Conservation (phyloP, 1,139 yeast species). For the Barnettozyma hawaiiensis region DNA sequence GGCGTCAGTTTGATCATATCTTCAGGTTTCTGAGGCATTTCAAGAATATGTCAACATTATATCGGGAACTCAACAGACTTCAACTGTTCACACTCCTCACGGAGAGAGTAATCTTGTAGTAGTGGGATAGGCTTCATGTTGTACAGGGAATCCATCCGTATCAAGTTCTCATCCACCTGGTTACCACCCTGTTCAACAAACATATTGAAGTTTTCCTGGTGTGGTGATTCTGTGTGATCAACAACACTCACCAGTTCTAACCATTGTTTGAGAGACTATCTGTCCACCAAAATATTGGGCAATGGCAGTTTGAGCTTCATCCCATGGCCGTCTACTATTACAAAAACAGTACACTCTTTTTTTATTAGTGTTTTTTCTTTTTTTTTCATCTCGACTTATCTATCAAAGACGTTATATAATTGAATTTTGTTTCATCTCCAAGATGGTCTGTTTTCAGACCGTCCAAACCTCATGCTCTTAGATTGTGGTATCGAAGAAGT, state of each 20-base stretch:
- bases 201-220: neutral
- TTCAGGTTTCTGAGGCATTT: neutral
- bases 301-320: neutral
- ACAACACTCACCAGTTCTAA: neutral
- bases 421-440: constrained; percentile 23
- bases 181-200: neutral
- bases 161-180: neutral
- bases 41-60: neutral
- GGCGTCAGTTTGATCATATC: neutral
- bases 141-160: neutral
- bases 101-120: neutral
- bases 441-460: constrained; percentile 13
- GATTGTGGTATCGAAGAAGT: constrained; percentile 2
- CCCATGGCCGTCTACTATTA: neutral
- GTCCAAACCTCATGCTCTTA: constrained; percentile 4
- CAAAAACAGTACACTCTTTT: too few relatives aligned
- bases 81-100: neutral
- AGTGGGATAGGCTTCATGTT: neutral
- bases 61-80: neutral
- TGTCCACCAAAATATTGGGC: neutral
- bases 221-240: neutral
- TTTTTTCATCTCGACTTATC: too few relatives aligned
- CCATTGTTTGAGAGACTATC: neutral
- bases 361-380: too few relatives aligned
- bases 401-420: too few relatives aligned